Evolutionary conservation across 139 green algal genomes (phyloP).

Genomic region (Chlamydomonas schloesseri): DNA sequence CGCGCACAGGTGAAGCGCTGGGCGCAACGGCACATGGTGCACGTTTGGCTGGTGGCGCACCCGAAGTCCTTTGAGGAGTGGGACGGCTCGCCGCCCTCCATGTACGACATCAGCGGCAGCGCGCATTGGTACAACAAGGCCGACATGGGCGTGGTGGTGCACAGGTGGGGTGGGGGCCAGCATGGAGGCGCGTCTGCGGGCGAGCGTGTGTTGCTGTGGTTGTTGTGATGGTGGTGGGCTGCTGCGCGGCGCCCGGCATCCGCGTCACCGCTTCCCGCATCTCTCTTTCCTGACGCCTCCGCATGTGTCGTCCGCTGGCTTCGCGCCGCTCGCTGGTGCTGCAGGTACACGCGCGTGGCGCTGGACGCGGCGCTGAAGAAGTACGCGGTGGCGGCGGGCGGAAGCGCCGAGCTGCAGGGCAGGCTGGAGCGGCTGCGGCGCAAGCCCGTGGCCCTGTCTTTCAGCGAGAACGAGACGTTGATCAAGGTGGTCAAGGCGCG

Average conservation of each 20-base stretch:
- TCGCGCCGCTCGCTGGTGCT: not conserved
- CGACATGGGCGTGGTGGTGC: constrained; percentile 96
- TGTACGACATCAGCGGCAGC: constrained; percentile 94
- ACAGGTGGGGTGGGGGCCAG: constrained; percentile 64
- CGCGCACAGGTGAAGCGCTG: constrained; percentile 66
- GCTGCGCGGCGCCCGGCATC: not conserved
- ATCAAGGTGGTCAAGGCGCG: constrained; percentile 56
- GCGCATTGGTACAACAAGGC: constrained; percentile 99
- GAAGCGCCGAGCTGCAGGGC: no score
- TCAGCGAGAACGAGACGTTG: constrained; percentile 16
- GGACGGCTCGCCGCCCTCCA: constrained; percentile 83
- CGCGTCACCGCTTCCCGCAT: not conserved
- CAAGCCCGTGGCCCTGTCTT: not conserved
- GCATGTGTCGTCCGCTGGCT: not conserved
- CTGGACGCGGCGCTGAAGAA: constrained; percentile 1
- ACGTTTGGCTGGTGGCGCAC: constrained; percentile 99
- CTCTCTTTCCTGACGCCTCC: no score
- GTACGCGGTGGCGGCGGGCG: not conserved
- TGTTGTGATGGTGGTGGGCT: no score
- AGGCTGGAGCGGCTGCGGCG: not conserved
- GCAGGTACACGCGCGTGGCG: constrained; percentile 19
- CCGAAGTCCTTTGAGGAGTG: constrained; percentile 88
- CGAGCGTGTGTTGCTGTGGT: no score
- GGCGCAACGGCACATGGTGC: constrained; percentile 85
- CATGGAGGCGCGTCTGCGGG: no score